Evolutionary conservation across 495 filamentous ascomycete species (phyloP).

Genomic region (Penicillium cosmopolitanum): DNA sequence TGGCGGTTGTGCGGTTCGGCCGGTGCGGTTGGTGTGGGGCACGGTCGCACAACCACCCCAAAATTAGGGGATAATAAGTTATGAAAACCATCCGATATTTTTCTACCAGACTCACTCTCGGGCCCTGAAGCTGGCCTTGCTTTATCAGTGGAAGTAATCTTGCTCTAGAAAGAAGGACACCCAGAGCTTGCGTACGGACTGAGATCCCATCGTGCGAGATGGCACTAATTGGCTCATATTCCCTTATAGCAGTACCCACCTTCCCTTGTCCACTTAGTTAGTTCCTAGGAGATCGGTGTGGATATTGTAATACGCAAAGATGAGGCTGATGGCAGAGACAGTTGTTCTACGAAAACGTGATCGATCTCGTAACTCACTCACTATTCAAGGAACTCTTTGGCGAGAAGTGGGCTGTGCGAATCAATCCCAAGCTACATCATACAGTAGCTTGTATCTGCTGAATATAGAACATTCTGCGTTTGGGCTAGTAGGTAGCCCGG

Average conservation of each 20-base stretch:
- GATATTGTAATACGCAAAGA: neutral
- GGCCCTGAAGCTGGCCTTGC: too few relatives aligned
- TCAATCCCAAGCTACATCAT: neutral
- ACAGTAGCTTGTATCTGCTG: neutral
- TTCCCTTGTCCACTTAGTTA: neutral
- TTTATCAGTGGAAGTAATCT: too few relatives aligned
- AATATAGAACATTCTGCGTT: neutral
- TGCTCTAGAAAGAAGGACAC: too few relatives aligned
- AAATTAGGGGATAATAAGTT: too few relatives aligned
- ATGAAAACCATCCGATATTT: too few relatives aligned
- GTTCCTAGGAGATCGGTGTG: neutral
- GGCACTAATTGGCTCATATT: neutral
- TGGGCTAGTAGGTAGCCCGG: neutral
- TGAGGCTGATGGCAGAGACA: neutral
- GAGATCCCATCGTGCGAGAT: too few relatives aligned
- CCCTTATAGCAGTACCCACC: neutral
- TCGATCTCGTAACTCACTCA: conserved; percentile 1
- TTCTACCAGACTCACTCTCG: too few relatives aligned
- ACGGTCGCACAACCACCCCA: too few relatives aligned
- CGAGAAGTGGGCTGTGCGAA: neutral
- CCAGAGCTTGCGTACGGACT: too few relatives aligned
- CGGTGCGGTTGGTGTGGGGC: too few relatives aligned
- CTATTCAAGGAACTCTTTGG: neutral
- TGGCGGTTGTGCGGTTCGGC: too few relatives aligned
- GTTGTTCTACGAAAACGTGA: neutral